Conservation (phyloP, 176 grass and related monocot genomes). For the Paspalum vaginatum region DNA sequence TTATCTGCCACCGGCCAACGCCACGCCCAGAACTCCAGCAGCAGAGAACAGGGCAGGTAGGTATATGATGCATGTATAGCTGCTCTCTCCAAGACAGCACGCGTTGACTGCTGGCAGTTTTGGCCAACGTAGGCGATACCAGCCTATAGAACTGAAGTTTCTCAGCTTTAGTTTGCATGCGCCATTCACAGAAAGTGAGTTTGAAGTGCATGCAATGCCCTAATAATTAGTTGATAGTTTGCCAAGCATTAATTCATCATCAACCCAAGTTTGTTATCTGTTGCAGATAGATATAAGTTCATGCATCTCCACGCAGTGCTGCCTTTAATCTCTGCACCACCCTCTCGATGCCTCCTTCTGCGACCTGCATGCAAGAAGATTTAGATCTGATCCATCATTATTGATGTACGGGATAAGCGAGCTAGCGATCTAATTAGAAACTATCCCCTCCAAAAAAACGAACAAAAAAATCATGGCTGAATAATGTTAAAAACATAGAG, state of each 20-base stretch:
- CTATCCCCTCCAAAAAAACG: no score
- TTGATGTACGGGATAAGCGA: no score
- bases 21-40: no score
- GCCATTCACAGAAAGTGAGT: constrained; percentile 19
- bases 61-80: no score
- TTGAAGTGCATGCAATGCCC: not conserved
- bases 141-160: not conserved
- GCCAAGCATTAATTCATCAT: not conserved
- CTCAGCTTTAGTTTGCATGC: constrained; percentile 18
- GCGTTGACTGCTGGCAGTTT: not conserved
- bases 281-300: not conserved
- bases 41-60: no score
- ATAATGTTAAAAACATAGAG: no score
- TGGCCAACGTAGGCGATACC: not conserved
- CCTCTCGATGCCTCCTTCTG: constrained; percentile 44
- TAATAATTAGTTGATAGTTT: not conserved
- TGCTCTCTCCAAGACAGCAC: no score
- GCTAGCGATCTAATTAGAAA: no score
- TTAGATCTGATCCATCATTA: not conserved
- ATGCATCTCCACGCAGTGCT: constrained; percentile 24
- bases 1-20: no score
- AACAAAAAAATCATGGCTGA: not conserved
- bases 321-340: constrained; percentile 49
- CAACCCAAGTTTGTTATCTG: not conserved
- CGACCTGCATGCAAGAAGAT: constrained; percentile 29